These are phyloP conservation scores for Sphaerostilbella broomeana DNA, from an alignment of 2,329 filamentous ascomycete genomes.

Conservation along the genomic window DNA sequence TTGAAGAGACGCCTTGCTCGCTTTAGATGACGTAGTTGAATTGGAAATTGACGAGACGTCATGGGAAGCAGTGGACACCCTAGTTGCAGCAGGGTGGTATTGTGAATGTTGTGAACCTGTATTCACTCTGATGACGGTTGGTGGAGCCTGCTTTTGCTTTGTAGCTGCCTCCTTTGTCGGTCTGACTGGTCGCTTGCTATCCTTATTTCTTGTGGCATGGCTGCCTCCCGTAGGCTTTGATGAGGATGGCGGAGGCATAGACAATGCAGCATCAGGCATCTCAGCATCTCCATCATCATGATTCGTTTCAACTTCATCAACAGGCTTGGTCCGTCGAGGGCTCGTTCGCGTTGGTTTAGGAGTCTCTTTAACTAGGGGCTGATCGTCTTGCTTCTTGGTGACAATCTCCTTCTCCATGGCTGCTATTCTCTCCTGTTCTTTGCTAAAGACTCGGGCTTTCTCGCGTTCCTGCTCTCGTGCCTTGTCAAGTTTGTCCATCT, in stretches of 20 bases:
- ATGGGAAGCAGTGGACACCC: slow-evolving; percentile 51
- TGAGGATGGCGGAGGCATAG: slow-evolving; percentile 55
- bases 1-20: slow-evolving; percentile 60
- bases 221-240: slow-evolving; percentile 44
- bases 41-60: slow-evolving; percentile 31
- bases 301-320: slow-evolving; percentile 25
- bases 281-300: slow-evolving; percentile 41
- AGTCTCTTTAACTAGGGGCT: slow-evolving; percentile 32
- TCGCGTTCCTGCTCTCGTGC: slow-evolving; percentile 63
- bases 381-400: slow-evolving; percentile 48
- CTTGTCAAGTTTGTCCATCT: slow-evolving; percentile 58
- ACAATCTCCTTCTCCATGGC: slow-evolving; percentile 48
- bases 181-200: slow-evolving; percentile 54
- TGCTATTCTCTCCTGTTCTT: slow-evolving; percentile 50
- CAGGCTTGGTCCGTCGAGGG: slow-evolving; percentile 42
- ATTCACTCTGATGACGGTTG: slow-evolving; percentile 65
- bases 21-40: slow-evolving; percentile 46
- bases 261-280: slow-evolving; percentile 48
- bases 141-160: slow-evolving; percentile 61
- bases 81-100: slow-evolving; percentile 45
- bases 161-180: slow-evolving; percentile 52
- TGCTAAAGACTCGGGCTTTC: slow-evolving; percentile 54
- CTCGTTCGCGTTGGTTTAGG: slow-evolving; percentile 43
- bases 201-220: slow-evolving; percentile 43
- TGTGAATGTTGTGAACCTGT: slow-evolving; percentile 57